A percentile compares a stretch with the other conserved stretches of the same genome.
phyloP scores from a whole-genome alignment of 2,329 filamentous ascomycete genomes.

The Botrytis porri region DNA sequence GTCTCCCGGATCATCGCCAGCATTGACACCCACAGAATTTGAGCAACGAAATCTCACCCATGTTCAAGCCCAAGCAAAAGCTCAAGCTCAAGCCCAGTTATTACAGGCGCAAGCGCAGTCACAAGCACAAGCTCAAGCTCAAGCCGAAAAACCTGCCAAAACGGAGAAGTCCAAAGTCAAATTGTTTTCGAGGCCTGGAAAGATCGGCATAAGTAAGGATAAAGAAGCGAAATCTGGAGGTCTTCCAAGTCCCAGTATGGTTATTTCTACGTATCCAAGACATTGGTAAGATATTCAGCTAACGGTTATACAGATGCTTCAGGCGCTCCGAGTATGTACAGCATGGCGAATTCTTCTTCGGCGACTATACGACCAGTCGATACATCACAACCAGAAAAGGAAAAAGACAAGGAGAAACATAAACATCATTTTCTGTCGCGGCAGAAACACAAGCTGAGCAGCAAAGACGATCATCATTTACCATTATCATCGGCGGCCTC shows the following conservation, averaged over 20 bases:
- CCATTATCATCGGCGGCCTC: slow-evolving; percentile 73
- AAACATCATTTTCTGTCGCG: slow-evolving; percentile 77
- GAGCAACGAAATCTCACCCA: slow-evolving; percentile 22
- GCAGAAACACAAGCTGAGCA: slow-evolving; percentile 73
- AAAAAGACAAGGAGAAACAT: slow-evolving; percentile 65
- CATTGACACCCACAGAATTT: slow-evolving; percentile 39
- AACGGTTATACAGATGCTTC: slow-evolving; percentile 36
- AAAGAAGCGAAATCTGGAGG: slow-evolving; percentile 63
- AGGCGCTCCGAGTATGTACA: slow-evolving; percentile 63
- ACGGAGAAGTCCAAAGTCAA: slow-evolving; percentile 77
- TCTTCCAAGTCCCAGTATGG: slow-evolving; percentile 69
- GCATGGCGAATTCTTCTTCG: slow-evolving; percentile 70
- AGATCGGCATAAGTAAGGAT: slow-evolving; percentile 65
- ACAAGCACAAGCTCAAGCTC: slow-evolving; percentile 20
- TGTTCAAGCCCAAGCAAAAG: slow-evolving; percentile 8
- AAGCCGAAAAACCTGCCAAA: slow-evolving; percentile 57
- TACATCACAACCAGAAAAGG: slow-evolving; percentile 46
- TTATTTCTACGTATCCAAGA: slow-evolving; percentile 56
- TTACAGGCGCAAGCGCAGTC: slow-evolving; percentile 36
- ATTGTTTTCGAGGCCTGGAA: slow-evolving; percentile 74
- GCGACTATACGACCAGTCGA: slow-evolving; percentile 70
- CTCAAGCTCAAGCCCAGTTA: neutral
- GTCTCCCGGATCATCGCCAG: slow-evolving; percentile 40
- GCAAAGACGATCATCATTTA: slow-evolving; percentile 69
- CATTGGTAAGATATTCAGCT: slow-evolving; percentile 50